phyloP scores from a whole-genome alignment of 2,329 filamentous ascomycete species.

The Ilyonectria destructans region DNA sequence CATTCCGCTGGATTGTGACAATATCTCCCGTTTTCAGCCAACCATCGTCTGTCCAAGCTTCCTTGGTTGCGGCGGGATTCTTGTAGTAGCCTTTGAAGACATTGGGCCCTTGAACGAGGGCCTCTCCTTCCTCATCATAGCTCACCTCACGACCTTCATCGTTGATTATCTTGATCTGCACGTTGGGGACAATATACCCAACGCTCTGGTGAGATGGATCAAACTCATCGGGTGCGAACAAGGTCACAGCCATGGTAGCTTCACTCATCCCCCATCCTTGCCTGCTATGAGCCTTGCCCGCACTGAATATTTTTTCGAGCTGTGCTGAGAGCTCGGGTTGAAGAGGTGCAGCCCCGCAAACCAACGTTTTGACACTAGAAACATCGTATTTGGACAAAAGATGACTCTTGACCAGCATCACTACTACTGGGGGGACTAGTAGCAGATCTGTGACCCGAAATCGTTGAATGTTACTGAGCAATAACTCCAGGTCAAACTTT shows the following conservation, averaged over 20 bases:
- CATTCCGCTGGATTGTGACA: neutral
- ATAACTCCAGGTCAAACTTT: neutral
- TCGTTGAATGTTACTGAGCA: conserved; percentile 5
- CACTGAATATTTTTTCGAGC: conserved; percentile 18
- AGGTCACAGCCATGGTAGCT: conserved; percentile 12
- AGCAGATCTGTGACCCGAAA: conserved; percentile 13
- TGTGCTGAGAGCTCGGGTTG: conserved; percentile 8
- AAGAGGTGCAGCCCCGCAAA: conserved; percentile 26
- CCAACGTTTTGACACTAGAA: conserved; percentile 9
- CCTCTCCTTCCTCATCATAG: conserved; percentile 3
- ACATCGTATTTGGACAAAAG: conserved; percentile 16
- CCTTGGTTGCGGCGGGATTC: conserved; percentile 1
- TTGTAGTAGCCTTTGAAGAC: conserved; percentile 23
- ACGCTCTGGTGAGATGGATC: conserved; percentile 12
- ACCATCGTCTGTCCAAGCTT: conserved; percentile 11
- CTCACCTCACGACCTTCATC: conserved; percentile 2
- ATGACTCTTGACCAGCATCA: conserved; percentile 13
- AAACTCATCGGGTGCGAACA: conserved; percentile 26
- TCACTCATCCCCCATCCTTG: conserved; percentile 32
- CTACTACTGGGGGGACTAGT: conserved; percentile 21
- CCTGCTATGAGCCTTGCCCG: conserved; percentile 3
- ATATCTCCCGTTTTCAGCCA: conserved; percentile 27
- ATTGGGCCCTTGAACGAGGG: conserved; percentile 6
- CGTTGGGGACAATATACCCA: conserved; percentile 19
- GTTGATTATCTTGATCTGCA: conserved; percentile 5